Conservation (phyloP, 2,329 filamentous ascomycete species). For the Verticillium albo-atrum region DNA sequence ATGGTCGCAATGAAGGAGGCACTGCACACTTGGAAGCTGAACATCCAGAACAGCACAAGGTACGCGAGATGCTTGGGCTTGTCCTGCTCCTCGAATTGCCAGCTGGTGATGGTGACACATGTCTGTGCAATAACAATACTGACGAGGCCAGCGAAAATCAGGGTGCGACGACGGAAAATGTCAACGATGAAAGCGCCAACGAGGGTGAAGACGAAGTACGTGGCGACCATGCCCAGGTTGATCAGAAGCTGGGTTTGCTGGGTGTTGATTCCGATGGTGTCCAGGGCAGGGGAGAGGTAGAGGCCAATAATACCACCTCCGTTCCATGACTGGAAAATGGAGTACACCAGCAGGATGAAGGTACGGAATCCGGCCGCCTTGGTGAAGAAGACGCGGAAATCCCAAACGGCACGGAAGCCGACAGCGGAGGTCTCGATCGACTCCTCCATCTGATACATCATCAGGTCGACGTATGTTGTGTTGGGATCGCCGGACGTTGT, state of each 20-base stretch:
- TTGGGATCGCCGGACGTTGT: constrained; percentile 33
- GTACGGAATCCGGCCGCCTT: constrained; percentile 36
- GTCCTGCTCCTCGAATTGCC: constrained; percentile 31
- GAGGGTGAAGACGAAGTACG: constrained; percentile 40
- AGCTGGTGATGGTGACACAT: constrained; percentile 40
- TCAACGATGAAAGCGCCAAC: constrained; percentile 37
- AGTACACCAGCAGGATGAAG: constrained; percentile 38
- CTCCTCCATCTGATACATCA: constrained; percentile 37
- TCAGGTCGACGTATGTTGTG: constrained; percentile 34
- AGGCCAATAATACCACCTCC: constrained; percentile 39
- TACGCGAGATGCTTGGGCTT: constrained; percentile 26
- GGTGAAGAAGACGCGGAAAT: constrained; percentile 41
- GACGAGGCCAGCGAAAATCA: constrained; percentile 21
- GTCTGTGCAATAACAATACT: constrained; percentile 39
- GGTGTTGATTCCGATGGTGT: constrained; percentile 34
- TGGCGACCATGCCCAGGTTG: constrained; percentile 35
- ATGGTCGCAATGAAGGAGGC: constrained; percentile 40
- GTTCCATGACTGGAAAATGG: constrained; percentile 41
- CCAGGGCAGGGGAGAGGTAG: constrained; percentile 33
- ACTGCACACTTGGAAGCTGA: constrained; percentile 41
- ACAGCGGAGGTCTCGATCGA: constrained; percentile 32
- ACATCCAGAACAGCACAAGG: constrained; percentile 42
- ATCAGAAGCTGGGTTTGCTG: constrained; percentile 34
- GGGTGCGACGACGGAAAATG: constrained; percentile 33
- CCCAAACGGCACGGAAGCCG: constrained; percentile 33